These are phyloP conservation scores for Trifolium fragiferum DNA, from an alignment of 306 rosid genomes.

Conservation along the genomic window DNA sequence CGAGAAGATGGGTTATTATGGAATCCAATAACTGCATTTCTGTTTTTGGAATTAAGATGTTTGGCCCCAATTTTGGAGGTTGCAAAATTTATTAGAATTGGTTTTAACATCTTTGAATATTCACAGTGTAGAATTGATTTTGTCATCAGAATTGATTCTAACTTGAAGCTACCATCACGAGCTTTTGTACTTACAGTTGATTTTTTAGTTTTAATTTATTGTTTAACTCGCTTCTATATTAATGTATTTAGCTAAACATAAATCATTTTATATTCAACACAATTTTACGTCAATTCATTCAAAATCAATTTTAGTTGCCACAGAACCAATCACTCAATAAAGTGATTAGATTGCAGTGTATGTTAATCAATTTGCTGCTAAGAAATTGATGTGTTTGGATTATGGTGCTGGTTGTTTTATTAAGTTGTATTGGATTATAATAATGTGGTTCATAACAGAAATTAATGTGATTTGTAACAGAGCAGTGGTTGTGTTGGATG, in stretches of 20 bases:
- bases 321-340: background rate
- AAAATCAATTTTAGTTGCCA: too few relatives aligned
- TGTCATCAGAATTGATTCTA: background rate
- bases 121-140: background rate
- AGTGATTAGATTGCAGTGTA: background rate
- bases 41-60: slow-evolving; percentile 9
- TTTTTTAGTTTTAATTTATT: too few relatives aligned
- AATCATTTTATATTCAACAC: background rate
- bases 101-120: background rate
- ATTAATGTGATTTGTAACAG: slow-evolving; percentile 83
- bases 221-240: background rate
- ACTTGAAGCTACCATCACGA: background rate
- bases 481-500: slow-evolving; percentile 98
- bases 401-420: slow-evolving; percentile 14
- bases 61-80: background rate
- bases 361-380: slow-evolving; percentile 21
- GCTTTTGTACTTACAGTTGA: background rate
- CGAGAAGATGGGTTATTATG: background rate
- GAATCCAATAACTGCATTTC: slow-evolving; percentile 23
- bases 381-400: slow-evolving; percentile 30
- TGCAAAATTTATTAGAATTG: background rate
- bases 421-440: background rate
- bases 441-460: slow-evolving; percentile 71
- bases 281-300: too few relatives aligned
- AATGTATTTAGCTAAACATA: too few relatives aligned